Evolutionary conservation across 1,284 basidiomycete species (phyloP).

Genomic region (Austroboletus rostrupii): DNA sequence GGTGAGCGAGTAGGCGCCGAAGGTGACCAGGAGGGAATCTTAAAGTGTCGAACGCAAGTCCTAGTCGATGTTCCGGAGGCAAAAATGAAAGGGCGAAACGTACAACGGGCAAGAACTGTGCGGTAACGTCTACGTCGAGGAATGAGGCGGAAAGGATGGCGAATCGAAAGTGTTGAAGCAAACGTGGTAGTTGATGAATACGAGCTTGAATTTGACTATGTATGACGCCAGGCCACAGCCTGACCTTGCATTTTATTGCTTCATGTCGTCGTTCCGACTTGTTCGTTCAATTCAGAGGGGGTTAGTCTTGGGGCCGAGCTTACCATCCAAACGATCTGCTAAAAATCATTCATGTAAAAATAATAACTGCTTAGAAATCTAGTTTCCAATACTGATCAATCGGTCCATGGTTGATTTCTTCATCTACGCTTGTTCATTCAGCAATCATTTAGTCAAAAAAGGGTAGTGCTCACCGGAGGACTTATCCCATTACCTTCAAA

Average conservation of each 20-base stretch:
- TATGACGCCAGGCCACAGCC: too few species aligned
- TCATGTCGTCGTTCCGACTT: too few species aligned
- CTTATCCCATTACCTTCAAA: conserved; percentile 69
- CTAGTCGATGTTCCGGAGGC: not conserved
- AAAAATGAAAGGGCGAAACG: not conserved
- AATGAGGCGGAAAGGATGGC: conserved; percentile 54
- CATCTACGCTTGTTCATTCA: conserved; percentile 32
- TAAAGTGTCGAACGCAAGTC: not conserved
- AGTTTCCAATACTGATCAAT: conserved; percentile 20
- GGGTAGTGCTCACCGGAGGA: conserved; percentile 52
- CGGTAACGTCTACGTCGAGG: conserved; percentile 40
- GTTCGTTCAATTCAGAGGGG: too few species aligned
- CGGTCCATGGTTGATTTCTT: conserved; percentile 35
- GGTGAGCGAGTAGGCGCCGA: conserved; percentile 71
- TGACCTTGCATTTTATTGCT: too few species aligned
- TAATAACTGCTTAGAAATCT: conserved; percentile 5
- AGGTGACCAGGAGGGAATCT: conserved; percentile 71
- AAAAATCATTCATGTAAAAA: too few species aligned
- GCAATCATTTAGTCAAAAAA: not conserved
- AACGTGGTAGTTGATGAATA: too few species aligned
- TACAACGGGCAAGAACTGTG: conserved; percentile 54
- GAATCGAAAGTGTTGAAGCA: conserved; percentile 30
- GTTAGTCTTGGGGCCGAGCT: too few species aligned
- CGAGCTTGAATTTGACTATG: too few species aligned
- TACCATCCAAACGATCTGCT: too few species aligned